Evolutionary conservation across 2,329 filamentous ascomycete species (phyloP), one percentile per base, ranked within the genome.

Genomic region (Pseudocercospora musae): DNA sequence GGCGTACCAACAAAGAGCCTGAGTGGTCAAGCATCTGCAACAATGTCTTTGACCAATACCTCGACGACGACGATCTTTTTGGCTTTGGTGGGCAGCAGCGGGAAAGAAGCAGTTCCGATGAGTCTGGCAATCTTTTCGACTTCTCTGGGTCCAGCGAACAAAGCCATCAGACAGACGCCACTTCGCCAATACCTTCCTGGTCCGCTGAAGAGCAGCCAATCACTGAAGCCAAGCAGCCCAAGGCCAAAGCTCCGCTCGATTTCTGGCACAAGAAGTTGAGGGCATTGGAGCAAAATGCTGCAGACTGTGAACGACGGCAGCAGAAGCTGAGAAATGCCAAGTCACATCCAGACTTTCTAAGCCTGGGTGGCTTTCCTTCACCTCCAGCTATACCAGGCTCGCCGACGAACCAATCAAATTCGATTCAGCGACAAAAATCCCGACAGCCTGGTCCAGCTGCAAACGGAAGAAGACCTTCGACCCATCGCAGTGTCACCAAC

Each of bases 41-140:
- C 75, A 83, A 84, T 73, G 79, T 88, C 75, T 87, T 89, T 78
- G 84, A 86, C 70, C 82, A 87, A 73, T 87, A 85, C 72, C 80
- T 87, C 74, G 81, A 85, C 68, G 81, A 83, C 75, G 70, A 73
- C 49, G 84, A 86, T 63, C 78, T 82, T 60, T 79, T 82, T 68
- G 79, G 79, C 59, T 74, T 78, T 64, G 78, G 78, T 68, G 78
- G 80, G 64, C 76, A 76, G 64, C 75, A 79, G 66, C 80, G 80
- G 74, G 80, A 82, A 67, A 77, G 78, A 65, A 76, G 78, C 69
- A 78, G 78, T 70, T 78, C 79, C 60, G 75, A 81, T 69, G 79
- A 83, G 65, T 75, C 82, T 67, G 78, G 80, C 67, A 79, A 83
- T 72, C 76, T 73, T 61, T 74, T 74, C 65, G 69, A 84, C 73